phyloP scores from a whole-genome alignment of 768 basidiomycete species.

The Austroboletus festivus region DNA sequence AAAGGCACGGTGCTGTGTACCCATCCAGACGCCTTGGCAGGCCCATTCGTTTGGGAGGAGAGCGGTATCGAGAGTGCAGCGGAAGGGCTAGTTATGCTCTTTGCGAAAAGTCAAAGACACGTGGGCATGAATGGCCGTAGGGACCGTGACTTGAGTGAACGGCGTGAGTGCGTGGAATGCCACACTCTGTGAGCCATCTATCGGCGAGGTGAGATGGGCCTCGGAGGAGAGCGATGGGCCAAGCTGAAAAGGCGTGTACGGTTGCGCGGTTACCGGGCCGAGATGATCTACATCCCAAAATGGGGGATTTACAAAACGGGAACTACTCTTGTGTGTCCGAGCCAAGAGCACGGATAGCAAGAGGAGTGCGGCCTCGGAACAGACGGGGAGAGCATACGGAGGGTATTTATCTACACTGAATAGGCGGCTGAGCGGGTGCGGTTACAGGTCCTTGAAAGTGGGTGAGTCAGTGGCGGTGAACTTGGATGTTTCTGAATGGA shows the following conservation, averaged over 20 bases:
- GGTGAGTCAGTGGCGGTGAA: constrained; percentile 7
- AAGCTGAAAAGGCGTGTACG: no score
- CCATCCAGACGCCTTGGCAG: no score
- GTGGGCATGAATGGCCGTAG: not conserved
- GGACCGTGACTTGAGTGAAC: not conserved
- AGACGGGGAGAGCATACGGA: no score
- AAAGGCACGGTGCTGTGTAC: not conserved
- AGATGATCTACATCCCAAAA: constrained; percentile 26
- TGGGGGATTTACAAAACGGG: constrained; percentile 10
- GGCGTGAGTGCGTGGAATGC: not conserved
- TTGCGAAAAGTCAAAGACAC: constrained; percentile 9
- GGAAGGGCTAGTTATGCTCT: no score
- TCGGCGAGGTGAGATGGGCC: not conserved
- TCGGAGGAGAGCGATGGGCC: constrained; percentile 3
- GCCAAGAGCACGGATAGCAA: not conserved
- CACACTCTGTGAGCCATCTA: constrained; percentile 5
- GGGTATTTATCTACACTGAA: constrained; percentile 1
- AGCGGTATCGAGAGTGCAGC: not conserved
- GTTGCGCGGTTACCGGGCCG: constrained; percentile 8
- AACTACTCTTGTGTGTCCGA: not conserved
- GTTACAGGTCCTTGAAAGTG: not conserved
- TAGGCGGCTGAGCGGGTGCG: no score
- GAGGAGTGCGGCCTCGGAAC: no score
- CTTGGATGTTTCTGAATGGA: constrained; percentile 15
- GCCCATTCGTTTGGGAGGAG: no score